Conservation (phyloP, 768 basidiomycete genomes). For the Chalciporus chontae region DNA sequence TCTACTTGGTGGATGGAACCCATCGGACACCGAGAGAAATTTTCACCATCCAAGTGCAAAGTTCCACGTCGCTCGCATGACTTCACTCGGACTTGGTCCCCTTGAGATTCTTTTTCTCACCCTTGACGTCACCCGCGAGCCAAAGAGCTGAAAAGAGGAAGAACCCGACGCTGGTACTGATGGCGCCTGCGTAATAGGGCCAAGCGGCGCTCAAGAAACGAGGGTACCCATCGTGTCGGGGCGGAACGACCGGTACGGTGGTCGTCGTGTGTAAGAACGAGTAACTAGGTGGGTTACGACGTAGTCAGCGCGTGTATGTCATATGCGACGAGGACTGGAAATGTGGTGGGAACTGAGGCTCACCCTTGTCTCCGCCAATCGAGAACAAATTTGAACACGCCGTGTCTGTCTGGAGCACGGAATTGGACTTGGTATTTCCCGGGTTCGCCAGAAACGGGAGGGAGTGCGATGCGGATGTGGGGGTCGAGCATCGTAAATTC, state of each 20-base stretch:
- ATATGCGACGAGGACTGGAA: not conserved
- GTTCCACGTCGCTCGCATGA: not conserved
- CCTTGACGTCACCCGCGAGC: constrained; percentile 78
- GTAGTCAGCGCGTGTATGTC: too few species aligned
- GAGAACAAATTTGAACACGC: constrained; percentile 96
- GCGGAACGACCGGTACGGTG: constrained; percentile 86
- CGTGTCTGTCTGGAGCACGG: constrained; percentile 91
- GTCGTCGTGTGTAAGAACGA: constrained; percentile 71
- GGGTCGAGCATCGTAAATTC: constrained; percentile 99
- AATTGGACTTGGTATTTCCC: constrained; percentile 81
- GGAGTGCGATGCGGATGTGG: constrained; percentile 80
- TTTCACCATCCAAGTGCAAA: not conserved
- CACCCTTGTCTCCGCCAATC: constrained; percentile 89
- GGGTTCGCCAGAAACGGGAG: constrained; percentile 49
- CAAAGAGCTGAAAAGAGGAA: constrained; percentile 84
- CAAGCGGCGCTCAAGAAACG: constrained; percentile 93
- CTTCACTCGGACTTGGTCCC: constrained; percentile 27
- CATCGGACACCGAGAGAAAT: constrained; percentile 2
- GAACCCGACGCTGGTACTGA: constrained; percentile 85
- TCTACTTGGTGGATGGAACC: not conserved
- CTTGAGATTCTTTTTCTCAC: constrained; percentile 50
- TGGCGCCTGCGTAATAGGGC: constrained; percentile 92
- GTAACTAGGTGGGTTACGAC: constrained; percentile 43
- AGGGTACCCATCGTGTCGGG: constrained; percentile 91
- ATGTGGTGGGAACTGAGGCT: constrained; percentile 25